Evolutionary conservation across 2,329 filamentous ascomycete genomes (phyloP), one percentile per base, ranked within the genome.

Genomic region (Nothomitra cinnamomea): DNA sequence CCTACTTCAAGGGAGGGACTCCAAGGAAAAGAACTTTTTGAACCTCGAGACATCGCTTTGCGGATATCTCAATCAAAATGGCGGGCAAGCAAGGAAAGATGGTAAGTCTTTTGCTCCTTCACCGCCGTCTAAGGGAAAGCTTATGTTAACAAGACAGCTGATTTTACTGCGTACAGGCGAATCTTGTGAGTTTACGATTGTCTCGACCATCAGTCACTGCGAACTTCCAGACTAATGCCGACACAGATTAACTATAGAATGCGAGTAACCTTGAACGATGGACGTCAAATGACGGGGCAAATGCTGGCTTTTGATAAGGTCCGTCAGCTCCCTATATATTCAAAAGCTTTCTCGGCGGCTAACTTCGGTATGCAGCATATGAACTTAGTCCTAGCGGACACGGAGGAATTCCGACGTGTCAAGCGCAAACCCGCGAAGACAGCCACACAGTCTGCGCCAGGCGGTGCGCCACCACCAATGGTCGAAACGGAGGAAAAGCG

Each of bases 261-360:
- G 89, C 84, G 90, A 67, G 84, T 95, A 59, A 96, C 89, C 54
- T 78, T 98, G 68, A 87, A 87, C 65, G 92, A 98, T 72, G 87
- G 87, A 59, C 83, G 92, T 65, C 87, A 95, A 69, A 94, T 98
- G 82, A 89, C 88, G 41, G 92, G 89, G 57, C 88, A 96, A 70
- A 95, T 98, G 87, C 79, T 98, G 61, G 92, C 92, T 53, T 98
- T 96, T 65, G 92, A 98, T 70, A 96, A 96, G 80, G 87, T 90
- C n/a, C 13, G 50, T 13, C 8, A 35, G 19, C 36, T 47, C 1
- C 17, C 3, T 7, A 4, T 15, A 48, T 17, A 24, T 17, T 19
- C 10, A n/a, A 7, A 35, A 51, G n/a, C 47, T 6, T 41, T 52
- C 15, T 22, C 12, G 8, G 8, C 8, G 3, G 19, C 54, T 54